Evolutionary conservation across 169 alveolate genomes (phyloP).

Genomic region (Theileria equi): DNA sequence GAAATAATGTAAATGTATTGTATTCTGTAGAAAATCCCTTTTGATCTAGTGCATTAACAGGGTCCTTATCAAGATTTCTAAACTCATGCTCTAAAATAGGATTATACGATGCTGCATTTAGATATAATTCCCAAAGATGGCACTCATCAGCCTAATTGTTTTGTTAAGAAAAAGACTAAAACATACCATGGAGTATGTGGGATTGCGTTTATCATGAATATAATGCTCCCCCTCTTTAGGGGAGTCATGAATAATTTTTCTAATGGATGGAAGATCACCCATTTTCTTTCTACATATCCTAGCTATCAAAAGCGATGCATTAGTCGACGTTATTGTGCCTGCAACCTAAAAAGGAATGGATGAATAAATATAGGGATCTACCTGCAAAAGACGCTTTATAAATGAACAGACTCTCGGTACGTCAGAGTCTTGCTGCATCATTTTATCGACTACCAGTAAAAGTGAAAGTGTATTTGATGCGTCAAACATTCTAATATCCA

Average conservation of each 20-base stretch:
- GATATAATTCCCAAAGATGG: slow-evolving; percentile 10
- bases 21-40: not conserved
- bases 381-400: slow-evolving; percentile 44
- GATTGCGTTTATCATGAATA: no score
- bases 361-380: not conserved
- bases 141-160: no score
- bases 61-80: not conserved
- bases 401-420: slow-evolving; percentile 14
- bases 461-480: slow-evolving; percentile 16
- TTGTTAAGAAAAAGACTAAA: no score
- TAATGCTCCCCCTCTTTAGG: no score
- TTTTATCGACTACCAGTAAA: slow-evolving; percentile 8
- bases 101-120: not conserved
- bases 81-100: not conserved
- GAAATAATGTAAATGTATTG: slow-evolving; percentile 8
- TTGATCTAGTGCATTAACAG: not conserved
- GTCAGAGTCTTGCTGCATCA: slow-evolving; percentile 6
- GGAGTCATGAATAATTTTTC: no score
- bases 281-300: slow-evolving; percentile 40
- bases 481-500: slow-evolving; percentile 41
- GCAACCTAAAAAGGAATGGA: slow-evolving; percentile 7
- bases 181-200: no score
- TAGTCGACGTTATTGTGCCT: not conserved
- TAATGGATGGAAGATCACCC: no score
- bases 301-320: slow-evolving; percentile 4